Conservation (phyloP, 2,329 filamentous ascomycete species). For the Fusarium multiceps region DNA sequence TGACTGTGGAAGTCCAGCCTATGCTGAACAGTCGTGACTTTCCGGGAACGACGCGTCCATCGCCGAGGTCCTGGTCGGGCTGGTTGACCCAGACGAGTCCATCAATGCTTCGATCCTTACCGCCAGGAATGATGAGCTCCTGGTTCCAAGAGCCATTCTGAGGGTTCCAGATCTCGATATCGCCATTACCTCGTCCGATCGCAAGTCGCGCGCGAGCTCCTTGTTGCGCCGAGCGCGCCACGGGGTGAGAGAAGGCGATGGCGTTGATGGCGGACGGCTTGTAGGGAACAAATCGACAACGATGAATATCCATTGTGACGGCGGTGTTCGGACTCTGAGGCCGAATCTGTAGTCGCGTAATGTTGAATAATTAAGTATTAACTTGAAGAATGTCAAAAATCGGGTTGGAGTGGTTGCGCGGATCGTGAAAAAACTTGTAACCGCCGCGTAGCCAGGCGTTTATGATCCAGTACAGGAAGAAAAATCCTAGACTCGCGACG, state of each 20-base stretch:
- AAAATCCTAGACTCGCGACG: conserved; percentile 48
- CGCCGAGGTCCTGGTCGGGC: conserved; percentile 74
- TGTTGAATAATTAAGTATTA: neutral
- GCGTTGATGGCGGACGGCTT: conserved; percentile 93
- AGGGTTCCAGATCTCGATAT: conserved; percentile 98
- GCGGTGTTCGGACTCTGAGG: conserved; percentile 10
- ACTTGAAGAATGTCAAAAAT: neutral
- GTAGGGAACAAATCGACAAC: conserved; percentile 94
- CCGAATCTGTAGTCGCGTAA: conserved; percentile 13
- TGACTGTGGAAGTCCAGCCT: conserved; percentile 90
- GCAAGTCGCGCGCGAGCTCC: conserved; percentile 77
- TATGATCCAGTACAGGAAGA: conserved; percentile 41
- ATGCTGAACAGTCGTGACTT: conserved; percentile 93
- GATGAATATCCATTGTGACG: conserved; percentile 87
- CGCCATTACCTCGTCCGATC: conserved; percentile 91
- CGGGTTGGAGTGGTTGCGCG: conserved; percentile 7
- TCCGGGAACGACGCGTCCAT: conserved; percentile 72
- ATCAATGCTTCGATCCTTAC: conserved; percentile 87
- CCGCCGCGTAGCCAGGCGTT: conserved; percentile 47
- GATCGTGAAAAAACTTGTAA: conserved; percentile 12
- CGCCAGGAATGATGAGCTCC: conserved; percentile 85
- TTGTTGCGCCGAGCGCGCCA: conserved; percentile 58
- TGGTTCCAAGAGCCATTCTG: conserved; percentile 85
- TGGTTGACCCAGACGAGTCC: conserved; percentile 93
- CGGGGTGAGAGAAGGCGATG: conserved; percentile 88